phyloP scores from a whole-genome alignment of 441 rosid species.

The Euphorbia corollata region DNA sequence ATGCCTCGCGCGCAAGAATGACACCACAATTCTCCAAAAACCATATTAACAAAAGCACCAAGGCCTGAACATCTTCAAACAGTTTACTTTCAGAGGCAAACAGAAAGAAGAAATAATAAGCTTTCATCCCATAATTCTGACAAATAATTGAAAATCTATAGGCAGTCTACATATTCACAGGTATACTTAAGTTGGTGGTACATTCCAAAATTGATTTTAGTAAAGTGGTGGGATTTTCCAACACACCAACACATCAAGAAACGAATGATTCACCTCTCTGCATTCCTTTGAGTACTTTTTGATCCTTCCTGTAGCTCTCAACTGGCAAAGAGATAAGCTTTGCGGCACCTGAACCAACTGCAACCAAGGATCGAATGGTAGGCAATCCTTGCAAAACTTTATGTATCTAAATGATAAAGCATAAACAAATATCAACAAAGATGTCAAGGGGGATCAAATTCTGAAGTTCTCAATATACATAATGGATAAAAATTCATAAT shows the following conservation, averaged over 20 bases:
- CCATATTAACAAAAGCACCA: background rate
- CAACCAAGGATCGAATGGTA: constrained; percentile 65
- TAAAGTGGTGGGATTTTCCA: background rate
- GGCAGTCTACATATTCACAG: background rate
- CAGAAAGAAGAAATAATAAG: background rate
- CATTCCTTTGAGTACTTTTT: constrained; percentile 76
- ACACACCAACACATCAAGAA: background rate
- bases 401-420: constrained; percentile 45
- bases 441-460: constrained; percentile 6
- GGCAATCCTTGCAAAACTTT: constrained; percentile 76
- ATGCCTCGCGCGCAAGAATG: background rate
- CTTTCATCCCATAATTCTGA: background rate
- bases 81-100: background rate
- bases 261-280: constrained; percentile 69
- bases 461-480: constrained; percentile 13
- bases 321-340: constrained; percentile 87
- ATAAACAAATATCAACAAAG: constrained; percentile 19
- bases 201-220: background rate
- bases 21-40: background rate
- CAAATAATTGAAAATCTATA: background rate
- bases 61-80: constrained; percentile 8
- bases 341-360: constrained; percentile 76
- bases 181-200: background rate
- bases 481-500: background rate
- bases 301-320: constrained; percentile 84